These are phyloP conservation scores for Cytospora piceae DNA, from an alignment of 2,329 filamentous ascomycete genomes.

Conservation along the genomic window DNA sequence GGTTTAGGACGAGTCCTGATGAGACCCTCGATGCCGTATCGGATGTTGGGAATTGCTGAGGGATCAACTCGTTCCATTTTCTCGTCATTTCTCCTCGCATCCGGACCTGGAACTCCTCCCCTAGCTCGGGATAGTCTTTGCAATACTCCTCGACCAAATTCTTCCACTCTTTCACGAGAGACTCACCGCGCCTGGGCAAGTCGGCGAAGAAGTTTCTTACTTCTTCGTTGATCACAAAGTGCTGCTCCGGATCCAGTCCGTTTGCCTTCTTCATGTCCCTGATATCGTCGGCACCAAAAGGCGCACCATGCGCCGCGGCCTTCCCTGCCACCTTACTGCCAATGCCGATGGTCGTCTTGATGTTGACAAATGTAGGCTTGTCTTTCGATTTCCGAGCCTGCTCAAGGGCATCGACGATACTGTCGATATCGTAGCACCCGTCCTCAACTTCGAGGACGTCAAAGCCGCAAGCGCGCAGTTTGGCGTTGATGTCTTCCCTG, in stretches of 20 bases:
- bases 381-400: conserved; percentile 44
- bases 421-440: conserved; percentile 51
- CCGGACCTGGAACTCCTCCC: conserved; percentile 50
- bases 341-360: conserved; percentile 59
- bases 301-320: conserved; percentile 60
- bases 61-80: conserved; percentile 56
- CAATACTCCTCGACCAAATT: conserved; percentile 37
- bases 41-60: conserved; percentile 51
- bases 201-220: conserved; percentile 58
- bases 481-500: conserved; percentile 57
- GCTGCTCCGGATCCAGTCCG: conserved; percentile 53
- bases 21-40: conserved; percentile 54
- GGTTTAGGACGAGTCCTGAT: conserved; percentile 53
- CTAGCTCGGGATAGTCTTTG: conserved; percentile 34
- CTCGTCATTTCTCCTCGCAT: conserved; percentile 51
- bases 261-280: conserved; percentile 56
- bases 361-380: conserved; percentile 61
- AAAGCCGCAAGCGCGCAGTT: conserved; percentile 59
- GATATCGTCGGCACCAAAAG: conserved; percentile 57
- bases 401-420: conserved; percentile 50
- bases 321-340: conserved; percentile 51
- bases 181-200: conserved; percentile 49
- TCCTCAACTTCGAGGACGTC: conserved; percentile 55
- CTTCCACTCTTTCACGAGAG: conserved; percentile 53
- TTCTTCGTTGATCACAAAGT: conserved; percentile 49